These are phyloP conservation scores for Zasmidium angulare DNA, from an alignment of 2,329 filamentous ascomycete species.

Conservation along the genomic window DNA sequence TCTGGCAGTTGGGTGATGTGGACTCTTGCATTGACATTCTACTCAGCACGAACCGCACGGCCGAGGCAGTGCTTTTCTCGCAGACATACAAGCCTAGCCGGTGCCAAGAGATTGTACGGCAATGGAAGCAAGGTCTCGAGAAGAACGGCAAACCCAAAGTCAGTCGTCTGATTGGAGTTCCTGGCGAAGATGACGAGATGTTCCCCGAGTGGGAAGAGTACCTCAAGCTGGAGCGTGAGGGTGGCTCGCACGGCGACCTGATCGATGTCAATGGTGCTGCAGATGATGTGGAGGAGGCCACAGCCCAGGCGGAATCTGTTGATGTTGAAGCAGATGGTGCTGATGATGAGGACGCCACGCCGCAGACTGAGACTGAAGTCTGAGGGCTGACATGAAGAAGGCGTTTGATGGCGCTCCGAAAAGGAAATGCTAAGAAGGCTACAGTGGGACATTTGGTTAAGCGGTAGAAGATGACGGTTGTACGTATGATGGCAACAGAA, in stretches of 20 bases:
- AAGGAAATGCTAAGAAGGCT: background rate
- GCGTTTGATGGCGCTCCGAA: background rate
- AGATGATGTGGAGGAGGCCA: slow-evolving; percentile 17
- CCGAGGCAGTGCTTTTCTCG: slow-evolving; percentile 86
- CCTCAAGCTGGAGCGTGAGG: slow-evolving; percentile 74
- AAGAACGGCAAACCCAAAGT: slow-evolving; percentile 83
- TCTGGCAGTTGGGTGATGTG: slow-evolving; percentile 84
- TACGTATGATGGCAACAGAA: background rate
- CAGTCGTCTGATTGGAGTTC: slow-evolving; percentile 77
- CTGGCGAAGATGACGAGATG: slow-evolving; percentile 65
- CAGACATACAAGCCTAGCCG: slow-evolving; percentile 93
- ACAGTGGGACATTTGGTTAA: background rate
- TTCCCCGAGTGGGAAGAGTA: slow-evolving; percentile 98
- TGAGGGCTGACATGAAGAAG: background rate
- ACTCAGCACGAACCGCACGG: slow-evolving; percentile 71
- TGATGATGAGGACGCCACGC: slow-evolving; percentile 11
- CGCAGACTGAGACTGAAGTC: slow-evolving; percentile 7
- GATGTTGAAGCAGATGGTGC: slow-evolving; percentile 17
- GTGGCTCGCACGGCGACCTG: slow-evolving; percentile 47
- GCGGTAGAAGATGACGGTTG: background rate
- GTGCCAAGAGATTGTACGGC: slow-evolving; percentile 63
- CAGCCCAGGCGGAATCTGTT: slow-evolving; percentile 14
- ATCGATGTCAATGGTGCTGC: slow-evolving; percentile 40
- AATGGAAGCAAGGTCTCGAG: slow-evolving; percentile 84
- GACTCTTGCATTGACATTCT: slow-evolving; percentile 79